These are phyloP conservation scores for Penicillium sp. DNA, from an alignment of 2,329 filamentous ascomycete genomes.

Conservation along the genomic window DNA sequence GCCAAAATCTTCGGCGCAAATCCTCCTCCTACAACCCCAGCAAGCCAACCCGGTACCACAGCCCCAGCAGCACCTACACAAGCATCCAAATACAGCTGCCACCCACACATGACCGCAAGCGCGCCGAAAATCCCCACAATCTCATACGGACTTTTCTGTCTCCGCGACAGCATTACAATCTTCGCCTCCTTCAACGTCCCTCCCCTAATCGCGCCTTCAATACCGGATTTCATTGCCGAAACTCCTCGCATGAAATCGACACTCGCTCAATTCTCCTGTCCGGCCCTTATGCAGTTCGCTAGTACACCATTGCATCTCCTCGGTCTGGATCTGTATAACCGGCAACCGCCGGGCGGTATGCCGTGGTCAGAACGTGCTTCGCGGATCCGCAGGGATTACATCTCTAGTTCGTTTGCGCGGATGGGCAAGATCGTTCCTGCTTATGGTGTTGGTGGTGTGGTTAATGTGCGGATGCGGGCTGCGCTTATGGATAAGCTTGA, in stretches of 20 bases:
- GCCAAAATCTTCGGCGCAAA: constrained; percentile 75
- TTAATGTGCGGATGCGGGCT: constrained; percentile 72
- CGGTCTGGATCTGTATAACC: constrained; percentile 83
- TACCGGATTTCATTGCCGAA: constrained; percentile 56
- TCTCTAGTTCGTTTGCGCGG: constrained; percentile 69
- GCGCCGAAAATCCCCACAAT: constrained; percentile 61
- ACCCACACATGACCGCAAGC: constrained; percentile 16
- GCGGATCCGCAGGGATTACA: constrained; percentile 73
- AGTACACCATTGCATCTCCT: constrained; percentile 84
- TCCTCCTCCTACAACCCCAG: constrained; percentile 44
- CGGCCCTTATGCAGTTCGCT: constrained; percentile 74
- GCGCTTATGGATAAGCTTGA: constrained; percentile 65
- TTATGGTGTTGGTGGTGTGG: constrained; percentile 84
- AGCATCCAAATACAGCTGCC: constrained; percentile 4
- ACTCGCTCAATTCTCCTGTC: constrained; percentile 76
- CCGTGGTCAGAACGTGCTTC: constrained; percentile 62
- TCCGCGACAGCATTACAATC: constrained; percentile 83
- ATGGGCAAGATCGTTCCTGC: constrained; percentile 85
- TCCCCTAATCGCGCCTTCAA: constrained; percentile 68
- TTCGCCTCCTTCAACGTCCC: constrained; percentile 92
- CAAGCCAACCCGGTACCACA: constrained; percentile 4
- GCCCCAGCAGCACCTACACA: background rate
- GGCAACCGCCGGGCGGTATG: constrained; percentile 48
- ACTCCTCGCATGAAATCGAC: constrained; percentile 53
- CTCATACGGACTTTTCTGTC: constrained; percentile 75